These are phyloP conservation scores for Microstroma glucosiphilum DNA, from an alignment of 1,284 basidiomycete species.

Conservation along the genomic window DNA sequence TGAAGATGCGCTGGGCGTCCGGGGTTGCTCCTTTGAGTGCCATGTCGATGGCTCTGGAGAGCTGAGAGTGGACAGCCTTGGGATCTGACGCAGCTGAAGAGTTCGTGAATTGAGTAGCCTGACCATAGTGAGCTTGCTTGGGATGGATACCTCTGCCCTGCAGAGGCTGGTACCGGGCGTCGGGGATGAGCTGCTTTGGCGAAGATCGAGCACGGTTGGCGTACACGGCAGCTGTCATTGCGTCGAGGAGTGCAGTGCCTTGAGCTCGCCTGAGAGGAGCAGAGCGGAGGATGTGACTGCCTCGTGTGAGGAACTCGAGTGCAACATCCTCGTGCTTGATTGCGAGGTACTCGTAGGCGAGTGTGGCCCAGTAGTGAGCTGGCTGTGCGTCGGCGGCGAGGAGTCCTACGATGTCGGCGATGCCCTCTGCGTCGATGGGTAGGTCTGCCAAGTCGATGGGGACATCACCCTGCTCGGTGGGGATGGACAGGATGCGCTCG, in stretches of 20 bases:
- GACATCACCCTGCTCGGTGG: constrained; percentile 5
- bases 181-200: constrained; percentile 39
- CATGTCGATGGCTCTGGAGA: constrained; percentile 26
- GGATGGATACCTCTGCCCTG: constrained; percentile 10
- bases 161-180: constrained; percentile 39
- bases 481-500: constrained; percentile 8
- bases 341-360: constrained; percentile 4
- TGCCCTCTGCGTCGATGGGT: neutral
- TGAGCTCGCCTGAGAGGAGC: neutral
- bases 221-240: constrained; percentile 32
- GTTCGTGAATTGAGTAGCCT: constrained; percentile 18
- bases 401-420: constrained; percentile 2
- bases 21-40: constrained; percentile 33
- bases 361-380: constrained; percentile 7
- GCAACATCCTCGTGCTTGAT: neutral
- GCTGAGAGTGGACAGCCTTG: constrained; percentile 29
- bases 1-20: constrained; percentile 25
- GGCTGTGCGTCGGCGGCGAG: constrained; percentile 5
- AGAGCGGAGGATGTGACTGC: neutral
- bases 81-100: constrained; percentile 27
- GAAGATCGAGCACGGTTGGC: constrained; percentile 29
- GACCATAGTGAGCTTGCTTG: constrained; percentile 31
- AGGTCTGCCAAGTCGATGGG: constrained; percentile 9
- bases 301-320: neutral
- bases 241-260: constrained; percentile 17